Base-by-base conservation (phyloP, 179 eudicot species). In the Beta corolliflora region DNA sequence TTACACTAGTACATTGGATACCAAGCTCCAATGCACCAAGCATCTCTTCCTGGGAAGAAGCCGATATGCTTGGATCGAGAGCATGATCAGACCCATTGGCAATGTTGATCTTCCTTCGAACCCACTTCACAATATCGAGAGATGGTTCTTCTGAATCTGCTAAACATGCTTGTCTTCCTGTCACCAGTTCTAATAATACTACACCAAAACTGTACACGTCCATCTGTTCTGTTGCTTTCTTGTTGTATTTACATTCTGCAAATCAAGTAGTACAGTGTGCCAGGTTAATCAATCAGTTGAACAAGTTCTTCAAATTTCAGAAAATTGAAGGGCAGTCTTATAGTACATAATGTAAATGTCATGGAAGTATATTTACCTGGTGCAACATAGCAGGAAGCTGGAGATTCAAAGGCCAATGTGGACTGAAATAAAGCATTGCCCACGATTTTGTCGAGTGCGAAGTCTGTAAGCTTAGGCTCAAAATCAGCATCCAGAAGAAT, bases 151-250 rank as follows among this genome's bases (percentile, higher is more conserved):
- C 89, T 77, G 85, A 71, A 31, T 85, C 92, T 41, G 73, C 46
- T 81, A 83, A 72, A 77, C 88, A 88, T 10, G 93, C 92, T 87
- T 77, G 84, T 13, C 89, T 85, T 58, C 95, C 95, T 11, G 95
- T 88, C 16, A 92, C 78, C 18, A 92, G 89, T 81, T 92, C 95
- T 72, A 92, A 76, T 78, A 92, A 70, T 73, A 92, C 83, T 16
- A 92, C 95, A 0, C 94, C 97, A 58, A 94, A 89, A 83, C 95
- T 84, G 92, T 94, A 91, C 69, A 86, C 87, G 87, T 94, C 98
- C 89, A 87, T 92, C 80, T 87, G 69, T 77, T 88, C 92, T 55
- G 92, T 85, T 14, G 89, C 89, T 84, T 84, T 90, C 77, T 89
- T 90, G 73, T 77, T 83, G 81, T 87, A 87, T 46, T 87, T 89